Conservation (phyloP, 345 rosid genomes). For the Citropsis articulata region DNA sequence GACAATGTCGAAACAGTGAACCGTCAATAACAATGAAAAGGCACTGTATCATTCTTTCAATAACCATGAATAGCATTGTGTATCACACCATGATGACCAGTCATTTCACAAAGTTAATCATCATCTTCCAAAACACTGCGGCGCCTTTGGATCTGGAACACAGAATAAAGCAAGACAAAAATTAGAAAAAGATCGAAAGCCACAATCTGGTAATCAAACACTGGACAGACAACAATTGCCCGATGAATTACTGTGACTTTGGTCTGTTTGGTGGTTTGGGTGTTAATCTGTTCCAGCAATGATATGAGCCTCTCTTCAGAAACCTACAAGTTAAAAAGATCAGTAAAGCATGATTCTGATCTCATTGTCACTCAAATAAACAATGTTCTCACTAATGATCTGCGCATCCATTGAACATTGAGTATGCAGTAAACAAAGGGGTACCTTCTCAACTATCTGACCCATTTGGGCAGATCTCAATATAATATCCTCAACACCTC, state of each 20-base stretch:
- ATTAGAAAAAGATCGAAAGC: background rate
- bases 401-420: background rate
- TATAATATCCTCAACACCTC: constrained; percentile 87
- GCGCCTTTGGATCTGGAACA: constrained; percentile 87
- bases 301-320: constrained; percentile 89
- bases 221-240: background rate
- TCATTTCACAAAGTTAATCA: constrained; percentile 40
- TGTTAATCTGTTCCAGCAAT: constrained; percentile 88
- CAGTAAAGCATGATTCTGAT: background rate
- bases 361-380: background rate
- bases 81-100: background rate
- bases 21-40: background rate
- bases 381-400: background rate
- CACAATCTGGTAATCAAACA: background rate
- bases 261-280: constrained; percentile 82
- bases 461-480: constrained; percentile 91
- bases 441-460: constrained; percentile 90
- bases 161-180: background rate
- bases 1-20: background rate
- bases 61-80: background rate
- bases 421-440: background rate
- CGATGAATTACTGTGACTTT: constrained; percentile 74
- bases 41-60: background rate
- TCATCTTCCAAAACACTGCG: constrained; percentile 85
- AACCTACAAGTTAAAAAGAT: constrained; percentile 42